Conservation (phyloP, 495 filamentous ascomycete species). For the Annulohypoxylon maeteangense region DNA sequence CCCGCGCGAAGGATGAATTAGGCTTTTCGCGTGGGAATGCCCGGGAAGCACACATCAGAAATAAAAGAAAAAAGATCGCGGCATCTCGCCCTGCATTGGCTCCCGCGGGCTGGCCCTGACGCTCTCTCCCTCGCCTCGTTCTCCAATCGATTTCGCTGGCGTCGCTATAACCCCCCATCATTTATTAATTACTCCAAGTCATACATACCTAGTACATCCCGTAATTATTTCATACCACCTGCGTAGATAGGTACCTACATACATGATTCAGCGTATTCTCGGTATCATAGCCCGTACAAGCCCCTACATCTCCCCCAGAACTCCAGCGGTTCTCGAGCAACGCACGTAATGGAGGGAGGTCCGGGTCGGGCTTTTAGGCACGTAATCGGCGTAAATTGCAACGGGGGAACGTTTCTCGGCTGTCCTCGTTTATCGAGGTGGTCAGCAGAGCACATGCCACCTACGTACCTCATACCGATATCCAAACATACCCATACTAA, state of each 20-base stretch:
- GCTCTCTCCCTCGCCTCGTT: constrained; percentile 20
- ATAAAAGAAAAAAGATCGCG: constrained; percentile 1
- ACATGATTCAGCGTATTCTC: not conserved
- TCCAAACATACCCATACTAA: too few species aligned
- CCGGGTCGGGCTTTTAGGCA: constrained; percentile 40
- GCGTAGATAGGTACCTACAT: not conserved
- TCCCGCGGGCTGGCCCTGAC: constrained; percentile 33
- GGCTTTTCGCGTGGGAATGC: constrained; percentile 25
- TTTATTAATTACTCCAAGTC: constrained; percentile 43
- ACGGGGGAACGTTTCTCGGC: constrained; percentile 8
- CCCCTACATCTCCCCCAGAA: not conserved
- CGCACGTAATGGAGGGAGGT: constrained; percentile 10
- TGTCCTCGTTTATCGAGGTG: not conserved
- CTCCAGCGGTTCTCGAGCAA: not conserved
- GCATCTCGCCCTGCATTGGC: constrained; percentile 38
- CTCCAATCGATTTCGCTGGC: constrained; percentile 8
- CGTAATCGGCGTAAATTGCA: constrained; percentile 21
- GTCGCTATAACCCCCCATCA: not conserved
- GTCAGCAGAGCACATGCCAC: constrained; percentile 9
- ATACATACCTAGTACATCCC: constrained; percentile 27
- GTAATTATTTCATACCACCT: not conserved
- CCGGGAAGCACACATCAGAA: constrained; percentile 13
- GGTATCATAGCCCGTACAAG: not conserved
- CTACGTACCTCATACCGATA: not conserved
- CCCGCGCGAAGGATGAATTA: constrained; percentile 2